Evolutionary conservation across 176 grass and related monocot species (phyloP), one percentile per base, ranked within the genome.

Genomic region (Puccinellia tenuiflora): DNA sequence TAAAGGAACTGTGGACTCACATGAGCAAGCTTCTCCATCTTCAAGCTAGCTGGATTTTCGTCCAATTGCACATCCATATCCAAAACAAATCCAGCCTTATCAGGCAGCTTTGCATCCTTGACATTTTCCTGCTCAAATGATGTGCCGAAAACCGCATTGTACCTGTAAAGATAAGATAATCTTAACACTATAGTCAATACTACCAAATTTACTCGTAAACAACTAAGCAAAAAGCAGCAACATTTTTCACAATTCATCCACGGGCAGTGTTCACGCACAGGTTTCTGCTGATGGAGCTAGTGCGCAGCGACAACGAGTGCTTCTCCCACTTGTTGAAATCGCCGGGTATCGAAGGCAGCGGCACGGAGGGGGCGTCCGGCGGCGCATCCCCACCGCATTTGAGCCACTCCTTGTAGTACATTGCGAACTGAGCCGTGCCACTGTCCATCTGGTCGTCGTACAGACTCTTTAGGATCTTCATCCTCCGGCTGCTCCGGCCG

Each of bases 341-440:
- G 31, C 85, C 45, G 0, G 92, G 47, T 45, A 73, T 68, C 0
- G 50, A 75, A 4, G 96, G 96, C 77, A 99, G 77, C 52, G 93
- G 91, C 85, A 99, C 93, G 4, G 81, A 75, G 18, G 96, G 96
- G 47, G 81, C 46, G 34, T 85, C 77, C 0, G 83, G 85, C 59
- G 96, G 93, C 18, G 85, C 87, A 63, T 87, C 68, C 12, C 40
- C 90, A 1, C 91, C 91, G 11, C 64, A 72, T 65, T 89, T 93
- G 77, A 99, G 89, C 96, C 96, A 96, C 52, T 99, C 93, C 83
- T 95, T 99, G 80, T 99, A 99, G 89, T 96, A 99, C 20, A 86
- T 77, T 16, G 96, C 91, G 24, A 99, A 99, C 73, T 85, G 85
- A 12, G 83, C 88, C 0, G 96, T 99, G 76, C 96, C 96, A 11